phyloP scores from a whole-genome alignment of 176 grass and related monocot genomes.

The Aegilops speltoides region DNA sequence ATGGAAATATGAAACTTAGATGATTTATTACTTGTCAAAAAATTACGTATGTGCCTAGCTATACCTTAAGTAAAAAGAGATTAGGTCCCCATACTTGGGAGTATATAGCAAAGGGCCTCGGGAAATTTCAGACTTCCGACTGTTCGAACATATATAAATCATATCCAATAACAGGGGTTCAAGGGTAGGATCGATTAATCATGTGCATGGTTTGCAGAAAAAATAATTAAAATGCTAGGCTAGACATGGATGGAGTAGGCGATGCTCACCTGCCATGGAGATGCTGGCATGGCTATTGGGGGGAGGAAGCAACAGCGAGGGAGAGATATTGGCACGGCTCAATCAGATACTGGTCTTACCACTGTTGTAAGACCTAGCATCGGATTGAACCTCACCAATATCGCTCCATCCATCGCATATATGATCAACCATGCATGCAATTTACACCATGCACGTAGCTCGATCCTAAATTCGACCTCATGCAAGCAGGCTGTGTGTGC shows the following conservation, averaged over 20 bases:
- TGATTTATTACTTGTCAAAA: background rate
- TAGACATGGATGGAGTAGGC: background rate
- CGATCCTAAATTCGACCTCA: background rate
- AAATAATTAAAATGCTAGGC: background rate
- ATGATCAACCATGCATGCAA: background rate
- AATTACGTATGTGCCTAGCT: background rate
- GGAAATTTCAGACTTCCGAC: no score
- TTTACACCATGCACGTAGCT: background rate
- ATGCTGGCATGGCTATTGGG: background rate
- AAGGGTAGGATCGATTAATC: background rate
- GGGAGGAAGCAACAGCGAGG: background rate
- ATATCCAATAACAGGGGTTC: background rate
- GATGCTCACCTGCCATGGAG: constrained; percentile 12
- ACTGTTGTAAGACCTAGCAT: constrained; percentile 37
- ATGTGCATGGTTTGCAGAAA: background rate
- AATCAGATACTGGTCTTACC: constrained; percentile 74
- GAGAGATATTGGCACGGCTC: constrained; percentile 99
- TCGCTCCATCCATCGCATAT: constrained; percentile 54
- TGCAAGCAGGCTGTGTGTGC: background rate
- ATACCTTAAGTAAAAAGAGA: no score
- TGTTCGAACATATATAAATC: background rate
- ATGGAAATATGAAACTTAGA: background rate
- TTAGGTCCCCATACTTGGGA: no score
- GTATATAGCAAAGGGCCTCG: no score
- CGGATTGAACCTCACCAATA: constrained; percentile 99